Conservation (phyloP, 83 land plant genomes). For the Picea abies region DNA sequence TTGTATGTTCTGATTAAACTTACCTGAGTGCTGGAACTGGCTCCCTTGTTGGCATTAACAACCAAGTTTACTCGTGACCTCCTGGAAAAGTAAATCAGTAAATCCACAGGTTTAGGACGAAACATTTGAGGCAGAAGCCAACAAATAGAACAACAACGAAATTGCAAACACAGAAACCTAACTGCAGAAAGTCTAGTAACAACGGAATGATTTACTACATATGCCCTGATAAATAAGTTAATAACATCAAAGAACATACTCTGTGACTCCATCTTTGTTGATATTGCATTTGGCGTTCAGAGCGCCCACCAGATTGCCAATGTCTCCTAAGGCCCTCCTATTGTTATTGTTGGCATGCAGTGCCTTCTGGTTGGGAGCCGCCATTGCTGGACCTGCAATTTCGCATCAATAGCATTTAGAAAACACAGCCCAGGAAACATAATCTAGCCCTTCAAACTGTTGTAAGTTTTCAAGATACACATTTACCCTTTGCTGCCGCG, state of each 20-base stretch:
- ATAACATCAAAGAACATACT: conserved; percentile 10
- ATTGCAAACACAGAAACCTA: neutral
- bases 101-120: neutral
- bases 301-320: conserved; percentile 29
- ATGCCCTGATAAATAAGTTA: neutral
- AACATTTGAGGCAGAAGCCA: no score
- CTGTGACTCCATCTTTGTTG: conserved; percentile 23
- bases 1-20: neutral
- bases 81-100: neutral
- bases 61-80: neutral
- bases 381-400: conserved; percentile 12
- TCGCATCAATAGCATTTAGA: neutral
- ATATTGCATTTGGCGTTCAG: conserved; percentile 23
- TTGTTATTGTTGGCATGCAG: neutral
- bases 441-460: no score
- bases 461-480: neutral
- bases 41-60: conserved; percentile 10
- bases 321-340: conserved; percentile 26
- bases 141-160: no score
- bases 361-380: conserved; percentile 5
- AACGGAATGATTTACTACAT: neutral
- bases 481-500: neutral
- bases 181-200: neutral
- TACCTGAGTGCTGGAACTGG: conserved; percentile 10
- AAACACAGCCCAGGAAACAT: no score